Conservation (phyloP, 75 land plant species). For the Azolla pinnata region DNA sequence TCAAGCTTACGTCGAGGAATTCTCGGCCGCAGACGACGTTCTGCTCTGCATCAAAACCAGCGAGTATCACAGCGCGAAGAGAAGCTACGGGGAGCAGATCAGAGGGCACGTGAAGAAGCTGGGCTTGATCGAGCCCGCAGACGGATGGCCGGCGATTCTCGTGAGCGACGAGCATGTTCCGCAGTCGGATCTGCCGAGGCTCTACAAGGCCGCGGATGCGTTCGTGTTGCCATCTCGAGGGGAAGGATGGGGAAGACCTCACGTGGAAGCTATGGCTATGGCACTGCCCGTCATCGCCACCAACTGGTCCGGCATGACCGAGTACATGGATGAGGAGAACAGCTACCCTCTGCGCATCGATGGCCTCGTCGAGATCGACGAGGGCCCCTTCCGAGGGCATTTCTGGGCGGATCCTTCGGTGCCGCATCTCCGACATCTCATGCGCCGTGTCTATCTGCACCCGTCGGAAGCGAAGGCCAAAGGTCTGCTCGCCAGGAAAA, state of each 20-base stretch:
- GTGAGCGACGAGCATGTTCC: constrained; percentile 49
- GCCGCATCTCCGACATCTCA: constrained; percentile 24
- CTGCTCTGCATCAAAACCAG: constrained; percentile 52
- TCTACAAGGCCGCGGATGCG: constrained; percentile 56
- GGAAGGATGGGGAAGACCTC: constrained; percentile 86
- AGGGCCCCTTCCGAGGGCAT: constrained; percentile 76
- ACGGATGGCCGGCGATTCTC: constrained; percentile 58
- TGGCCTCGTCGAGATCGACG: constrained; percentile 48
- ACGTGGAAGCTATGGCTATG: constrained; percentile 92
- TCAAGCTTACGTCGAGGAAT: constrained; percentile 55
- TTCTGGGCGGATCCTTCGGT: constrained; percentile 67
- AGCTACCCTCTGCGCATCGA: constrained; percentile 54
- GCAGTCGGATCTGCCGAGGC: constrained; percentile 47
- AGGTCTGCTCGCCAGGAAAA: constrained; percentile 51
- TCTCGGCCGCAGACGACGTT: constrained; percentile 49
- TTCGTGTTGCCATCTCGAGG: constrained; percentile 79
- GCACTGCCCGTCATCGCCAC: constrained; percentile 71
- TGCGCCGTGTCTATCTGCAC: constrained; percentile 46
- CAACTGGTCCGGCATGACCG: constrained; percentile 89
- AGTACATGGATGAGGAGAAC: constrained; percentile 59
- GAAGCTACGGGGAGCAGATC: constrained; percentile 33
- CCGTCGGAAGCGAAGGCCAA: constrained; percentile 44
- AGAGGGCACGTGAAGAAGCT: constrained; percentile 25
- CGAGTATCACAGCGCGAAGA: constrained; percentile 50
- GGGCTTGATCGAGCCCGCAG: constrained; percentile 31